Conservation (phyloP, 768 basidiomycete genomes). For the Pleurotus djamor region DNA sequence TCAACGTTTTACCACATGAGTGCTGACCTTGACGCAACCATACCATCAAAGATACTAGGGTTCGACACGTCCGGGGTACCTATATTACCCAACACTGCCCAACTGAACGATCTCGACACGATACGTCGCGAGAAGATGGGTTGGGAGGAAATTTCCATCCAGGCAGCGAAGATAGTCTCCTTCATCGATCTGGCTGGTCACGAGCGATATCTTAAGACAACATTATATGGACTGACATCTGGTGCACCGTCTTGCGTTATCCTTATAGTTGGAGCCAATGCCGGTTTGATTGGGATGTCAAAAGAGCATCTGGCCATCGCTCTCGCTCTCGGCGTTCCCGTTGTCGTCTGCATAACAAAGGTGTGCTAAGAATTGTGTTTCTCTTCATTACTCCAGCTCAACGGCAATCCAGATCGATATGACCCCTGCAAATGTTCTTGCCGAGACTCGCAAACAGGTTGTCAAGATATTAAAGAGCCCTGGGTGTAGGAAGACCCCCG, state of each 20-base stretch:
- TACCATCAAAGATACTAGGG: constrained; percentile 69
- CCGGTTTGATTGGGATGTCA: constrained; percentile 87
- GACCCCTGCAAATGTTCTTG: constrained; percentile 90
- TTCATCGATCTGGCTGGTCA: constrained; percentile 98
- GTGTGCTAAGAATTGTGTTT: constrained; percentile 29
- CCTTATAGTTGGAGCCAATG: constrained; percentile 94
- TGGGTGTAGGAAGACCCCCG: constrained; percentile 85
- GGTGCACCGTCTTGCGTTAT: constrained; percentile 91
- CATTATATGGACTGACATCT: constrained; percentile 91
- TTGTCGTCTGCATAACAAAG: constrained; percentile 94
- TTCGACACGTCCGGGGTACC: constrained; percentile 77
- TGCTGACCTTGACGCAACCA: too few relatives aligned
- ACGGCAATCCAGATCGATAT: constrained; percentile 79
- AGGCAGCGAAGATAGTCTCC: constrained; percentile 89
- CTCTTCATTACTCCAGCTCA: background rate
- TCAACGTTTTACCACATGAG: background rate
- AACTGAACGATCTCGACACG: constrained; percentile 57
- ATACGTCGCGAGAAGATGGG: constrained; percentile 83
- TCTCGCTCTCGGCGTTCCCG: constrained; percentile 89
- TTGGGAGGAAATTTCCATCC: constrained; percentile 93
- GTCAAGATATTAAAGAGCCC: constrained; percentile 90
- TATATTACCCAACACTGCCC: constrained; percentile 66
- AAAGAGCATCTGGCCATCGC: constrained; percentile 97
- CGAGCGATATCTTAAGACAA: constrained; percentile 90
- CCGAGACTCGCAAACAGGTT: constrained; percentile 91